Evolutionary conservation across 2,329 filamentous ascomycete genomes (phyloP).

Genomic region (Tricladium varicosporioides): DNA sequence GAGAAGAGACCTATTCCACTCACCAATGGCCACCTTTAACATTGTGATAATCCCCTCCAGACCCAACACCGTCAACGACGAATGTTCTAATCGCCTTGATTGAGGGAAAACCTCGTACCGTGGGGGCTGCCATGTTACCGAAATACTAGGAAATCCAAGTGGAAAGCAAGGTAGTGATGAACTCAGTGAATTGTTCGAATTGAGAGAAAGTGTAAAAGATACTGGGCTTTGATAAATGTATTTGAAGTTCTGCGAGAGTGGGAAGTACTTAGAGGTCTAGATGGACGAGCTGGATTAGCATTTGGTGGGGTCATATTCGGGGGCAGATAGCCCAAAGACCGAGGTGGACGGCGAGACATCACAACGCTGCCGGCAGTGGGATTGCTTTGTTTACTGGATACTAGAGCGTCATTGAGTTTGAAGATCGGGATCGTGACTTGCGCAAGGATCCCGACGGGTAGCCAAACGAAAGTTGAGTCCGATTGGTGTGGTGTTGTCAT

Average conservation of each 20-base stretch:
- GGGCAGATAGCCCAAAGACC: conserved; percentile 13
- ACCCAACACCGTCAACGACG: conserved; percentile 62
- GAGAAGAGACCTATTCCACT: conserved; percentile 18
- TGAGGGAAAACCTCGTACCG: conserved; percentile 56
- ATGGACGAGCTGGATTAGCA: background rate
- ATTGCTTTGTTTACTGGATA: background rate
- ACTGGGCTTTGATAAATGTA: background rate
- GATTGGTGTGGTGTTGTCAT: no score
- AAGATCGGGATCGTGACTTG: background rate
- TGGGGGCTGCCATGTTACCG: conserved; percentile 25
- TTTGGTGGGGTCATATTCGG: conserved; percentile 24
- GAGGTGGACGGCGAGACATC: conserved; percentile 2
- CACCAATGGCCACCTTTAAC: conserved; percentile 72
- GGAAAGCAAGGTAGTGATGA: background rate
- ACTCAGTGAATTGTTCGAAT: background rate
- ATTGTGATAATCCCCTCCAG: conserved; percentile 88
- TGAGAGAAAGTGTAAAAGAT: background rate
- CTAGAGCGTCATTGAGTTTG: background rate
- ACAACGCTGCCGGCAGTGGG: background rate
- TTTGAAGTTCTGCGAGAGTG: conserved; percentile 3
- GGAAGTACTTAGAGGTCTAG: background rate
- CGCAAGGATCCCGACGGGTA: background rate
- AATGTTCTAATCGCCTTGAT: conserved; percentile 75
- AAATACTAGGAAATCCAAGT: background rate
- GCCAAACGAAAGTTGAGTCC: background rate